These are phyloP conservation scores for Podila minutissima DNA, from an alignment of 192 early-diverging fungal genomes.

Conservation along the genomic window DNA sequence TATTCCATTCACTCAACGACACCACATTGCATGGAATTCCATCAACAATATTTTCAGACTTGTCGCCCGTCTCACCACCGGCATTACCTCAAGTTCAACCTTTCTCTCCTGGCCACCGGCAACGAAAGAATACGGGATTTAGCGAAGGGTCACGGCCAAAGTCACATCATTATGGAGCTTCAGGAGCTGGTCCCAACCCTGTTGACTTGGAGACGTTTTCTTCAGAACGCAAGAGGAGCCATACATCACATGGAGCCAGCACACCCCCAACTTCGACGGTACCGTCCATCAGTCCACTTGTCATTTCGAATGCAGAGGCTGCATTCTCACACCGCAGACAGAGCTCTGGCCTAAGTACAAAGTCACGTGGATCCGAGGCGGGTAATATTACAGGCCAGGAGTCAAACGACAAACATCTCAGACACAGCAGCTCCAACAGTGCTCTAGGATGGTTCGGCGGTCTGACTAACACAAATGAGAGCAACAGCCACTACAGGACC, in stretches of 20 bases:
- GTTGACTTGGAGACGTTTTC: background rate
- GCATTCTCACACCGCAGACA: constrained; percentile 20
- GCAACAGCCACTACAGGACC: constrained; percentile 1
- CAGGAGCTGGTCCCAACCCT: background rate
- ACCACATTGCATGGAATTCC: background rate
- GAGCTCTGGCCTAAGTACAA: background rate
- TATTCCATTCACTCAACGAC: constrained; percentile 35
- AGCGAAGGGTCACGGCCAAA: background rate
- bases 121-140: background rate
- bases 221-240: constrained; percentile 2
- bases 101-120: background rate
- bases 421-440: constrained; percentile 7
- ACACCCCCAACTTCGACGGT: background rate
- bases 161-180: background rate
- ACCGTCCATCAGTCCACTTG: constrained; percentile 26
- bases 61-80: background rate
- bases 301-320: constrained; percentile 28
- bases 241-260: background rate
- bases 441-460: background rate
- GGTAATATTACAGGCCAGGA: background rate
- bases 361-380: background rate
- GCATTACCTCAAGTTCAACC: background rate
- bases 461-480: background rate
- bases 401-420: background rate
- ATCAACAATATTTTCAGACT: constrained; percentile 7